Base-by-base conservation (phyloP, 176 grass and related monocot species). In the Guadua angustifolia region DNA sequence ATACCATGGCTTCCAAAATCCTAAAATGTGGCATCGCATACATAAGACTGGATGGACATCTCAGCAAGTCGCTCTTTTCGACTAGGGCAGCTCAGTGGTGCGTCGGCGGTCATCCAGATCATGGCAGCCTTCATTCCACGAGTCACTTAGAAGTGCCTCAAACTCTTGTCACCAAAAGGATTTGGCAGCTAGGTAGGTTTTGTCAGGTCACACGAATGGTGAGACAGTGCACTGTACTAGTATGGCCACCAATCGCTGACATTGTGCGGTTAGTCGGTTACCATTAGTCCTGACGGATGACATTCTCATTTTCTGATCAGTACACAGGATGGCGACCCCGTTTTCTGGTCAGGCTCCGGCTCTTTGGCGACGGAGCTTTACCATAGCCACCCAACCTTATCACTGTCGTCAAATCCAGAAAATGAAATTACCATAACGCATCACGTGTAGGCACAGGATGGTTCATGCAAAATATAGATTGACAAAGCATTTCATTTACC, bases 351-450 rank as follows among this genome's bases (percentile, higher is more conserved):
- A 87, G 32, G 39, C 86, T 74, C 18, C 55, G 69, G n/a, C 70
- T 84, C 66, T 82, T 89, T 25, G 92, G 88, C 7, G 92, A 98
- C 33, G 92, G 87, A 16, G 81, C 71, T 89, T 91, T 98, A 79
- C 86, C 92, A 79, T 82, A 80, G 38, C 86, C 84, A 59, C 86
- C 53, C 24, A 66, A 89, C 60, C 90, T 88, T 87, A 94, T 89
- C 71, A 91, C 91, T 92, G 82, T 57, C 13, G 39, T 18, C 15
- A 86, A 85, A 73, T 83, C 61, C 52, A 82, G 22, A 83, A 81
- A 40, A 83, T 75, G 66, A 40, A 51, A 25, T 25, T 25, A 45
- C 40, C 21, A 45, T 25, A 36, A 52, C 15, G 3, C 9, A 79
- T 71, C 32, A 46, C 10, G 12, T 49, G 32, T 61, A 61, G 9